These are phyloP conservation scores for Tremella fuciformis DNA, from an alignment of 768 basidiomycete genomes.

Conservation along the genomic window DNA sequence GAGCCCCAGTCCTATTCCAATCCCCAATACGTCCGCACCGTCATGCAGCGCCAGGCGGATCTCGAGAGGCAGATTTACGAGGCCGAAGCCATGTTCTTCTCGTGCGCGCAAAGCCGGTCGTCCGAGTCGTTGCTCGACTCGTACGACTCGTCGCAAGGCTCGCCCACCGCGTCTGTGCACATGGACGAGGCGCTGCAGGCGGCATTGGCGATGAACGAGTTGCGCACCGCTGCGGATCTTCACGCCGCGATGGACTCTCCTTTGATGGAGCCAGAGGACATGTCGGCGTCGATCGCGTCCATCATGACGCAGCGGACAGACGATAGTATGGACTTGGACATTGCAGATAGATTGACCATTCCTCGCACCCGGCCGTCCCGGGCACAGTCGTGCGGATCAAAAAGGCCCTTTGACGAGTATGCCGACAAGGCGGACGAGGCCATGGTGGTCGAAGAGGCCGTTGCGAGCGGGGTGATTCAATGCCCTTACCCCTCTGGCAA, in stretches of 20 bases:
- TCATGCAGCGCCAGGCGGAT: constrained; percentile 45
- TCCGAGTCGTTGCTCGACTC: constrained; percentile 15
- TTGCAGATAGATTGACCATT: background rate
- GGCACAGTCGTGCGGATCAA: constrained; percentile 42
- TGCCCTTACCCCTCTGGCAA: constrained; percentile 11
- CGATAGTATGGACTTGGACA: constrained; percentile 3
- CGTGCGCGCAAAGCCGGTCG: constrained; percentile 13
- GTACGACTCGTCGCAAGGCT: constrained; percentile 22
- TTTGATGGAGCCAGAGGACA: constrained; percentile 15
- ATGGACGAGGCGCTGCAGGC: constrained; percentile 5
- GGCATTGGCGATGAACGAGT: too few species aligned
- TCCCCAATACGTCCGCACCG: constrained; percentile 32
- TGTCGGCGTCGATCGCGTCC: constrained; percentile 5
- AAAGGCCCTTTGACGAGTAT: constrained; percentile 41
- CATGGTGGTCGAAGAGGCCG: constrained; percentile 44
- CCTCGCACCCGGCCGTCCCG: constrained; percentile 26
- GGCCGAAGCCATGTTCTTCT: constrained; percentile 22
- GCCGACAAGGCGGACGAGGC: constrained; percentile 40
- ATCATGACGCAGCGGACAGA: background rate
- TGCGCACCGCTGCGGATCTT: constrained; percentile 28
- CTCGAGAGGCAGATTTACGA: constrained; percentile 30
- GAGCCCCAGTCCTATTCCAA: constrained; percentile 45
- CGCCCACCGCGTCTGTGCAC: constrained; percentile 13
- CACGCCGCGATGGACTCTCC: constrained; percentile 38
- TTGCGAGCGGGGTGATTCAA: constrained; percentile 35